Evolutionary conservation across 805 yeast genomes (phyloP).

Genomic region (Brettanomyces bruxellensis): DNA sequence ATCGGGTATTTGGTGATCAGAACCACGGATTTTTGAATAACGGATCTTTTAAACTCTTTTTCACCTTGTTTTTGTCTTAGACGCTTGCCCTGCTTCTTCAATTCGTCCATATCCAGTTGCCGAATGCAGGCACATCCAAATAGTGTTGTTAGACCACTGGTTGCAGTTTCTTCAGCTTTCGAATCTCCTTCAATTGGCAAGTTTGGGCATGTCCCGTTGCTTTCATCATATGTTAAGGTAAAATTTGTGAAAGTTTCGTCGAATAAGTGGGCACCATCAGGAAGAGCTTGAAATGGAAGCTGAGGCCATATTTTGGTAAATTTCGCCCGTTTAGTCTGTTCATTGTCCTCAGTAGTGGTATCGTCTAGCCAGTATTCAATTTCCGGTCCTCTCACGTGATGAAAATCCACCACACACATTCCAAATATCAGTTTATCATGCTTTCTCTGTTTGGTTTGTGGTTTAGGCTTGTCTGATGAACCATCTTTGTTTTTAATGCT

Average conservation of each 20-base stretch:
- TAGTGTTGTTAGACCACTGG: constrained; percentile 43
- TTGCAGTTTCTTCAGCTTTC: background rate
- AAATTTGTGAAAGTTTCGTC: constrained; percentile 92
- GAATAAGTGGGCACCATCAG: constrained; percentile 91
- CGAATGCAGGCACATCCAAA: constrained; percentile 93
- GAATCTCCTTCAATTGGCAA: constrained; percentile 24
- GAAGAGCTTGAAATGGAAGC: constrained; percentile 88
- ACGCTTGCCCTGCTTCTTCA: constrained; percentile 19
- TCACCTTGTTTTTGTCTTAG: constrained; percentile 19
- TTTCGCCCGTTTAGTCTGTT: constrained; percentile 23
- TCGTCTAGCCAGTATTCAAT: constrained; percentile 78
- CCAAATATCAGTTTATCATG: constrained; percentile 50
- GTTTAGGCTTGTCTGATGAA: background rate
- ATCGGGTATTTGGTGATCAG: constrained; percentile 76
- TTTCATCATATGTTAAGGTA: constrained; percentile 66
- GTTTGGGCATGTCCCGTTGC: constrained; percentile 35
- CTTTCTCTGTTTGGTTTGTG: constrained; percentile 1
- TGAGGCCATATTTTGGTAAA: constrained; percentile 60
- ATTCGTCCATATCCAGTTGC: constrained; percentile 59
- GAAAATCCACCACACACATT: constrained; percentile 84
- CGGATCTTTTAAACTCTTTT: constrained; percentile 41
- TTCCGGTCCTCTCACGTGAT: constrained; percentile 89
- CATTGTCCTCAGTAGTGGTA: constrained; percentile 20
- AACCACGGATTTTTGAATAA: constrained; percentile 87
- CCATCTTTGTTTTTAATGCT: background rate